phyloP scores from a whole-genome alignment of 2,329 filamentous ascomycete genomes.

The Fusarium denticulatum region DNA sequence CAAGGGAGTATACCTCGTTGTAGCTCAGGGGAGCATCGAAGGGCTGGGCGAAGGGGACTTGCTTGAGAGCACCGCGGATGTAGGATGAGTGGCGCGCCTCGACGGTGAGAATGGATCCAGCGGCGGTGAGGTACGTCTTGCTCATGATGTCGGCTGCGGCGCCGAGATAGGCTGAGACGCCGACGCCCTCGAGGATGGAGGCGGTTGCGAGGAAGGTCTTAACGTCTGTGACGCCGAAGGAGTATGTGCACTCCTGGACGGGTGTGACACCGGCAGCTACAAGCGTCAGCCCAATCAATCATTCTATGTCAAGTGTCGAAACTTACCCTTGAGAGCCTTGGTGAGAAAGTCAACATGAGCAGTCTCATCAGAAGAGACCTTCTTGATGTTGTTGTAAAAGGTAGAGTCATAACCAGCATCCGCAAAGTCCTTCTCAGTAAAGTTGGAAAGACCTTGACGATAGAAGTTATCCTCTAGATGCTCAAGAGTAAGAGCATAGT shows the following conservation, averaged over 20 bases:
- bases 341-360: constrained; percentile 33
- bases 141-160: constrained; percentile 68
- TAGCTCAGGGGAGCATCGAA: constrained; percentile 69
- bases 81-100: constrained; percentile 72
- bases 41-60: constrained; percentile 65
- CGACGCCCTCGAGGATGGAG: constrained; percentile 71
- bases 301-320: rapidly evolving
- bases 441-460: constrained; percentile 66
- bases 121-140: constrained; percentile 67
- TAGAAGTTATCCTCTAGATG: constrained; percentile 72
- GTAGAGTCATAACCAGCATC: constrained; percentile 59
- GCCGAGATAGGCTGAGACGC: constrained; percentile 72
- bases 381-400: constrained; percentile 68
- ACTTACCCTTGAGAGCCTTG: constrained; percentile 31
- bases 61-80: constrained; percentile 60
- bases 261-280: constrained; percentile 57
- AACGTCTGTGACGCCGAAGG: constrained; percentile 67
- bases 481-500: constrained; percentile 62
- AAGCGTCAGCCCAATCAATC: rapidly evolving
- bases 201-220: constrained; percentile 69
- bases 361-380: constrained; percentile 63
- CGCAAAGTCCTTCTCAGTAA: constrained; percentile 61
- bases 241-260: constrained; percentile 65
- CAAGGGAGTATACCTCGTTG: constrained; percentile 72
- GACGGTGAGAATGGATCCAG: constrained; percentile 70